Evolutionary conservation across 768 basidiomycete genomes (phyloP).

Genomic region (Terana coerulea): DNA sequence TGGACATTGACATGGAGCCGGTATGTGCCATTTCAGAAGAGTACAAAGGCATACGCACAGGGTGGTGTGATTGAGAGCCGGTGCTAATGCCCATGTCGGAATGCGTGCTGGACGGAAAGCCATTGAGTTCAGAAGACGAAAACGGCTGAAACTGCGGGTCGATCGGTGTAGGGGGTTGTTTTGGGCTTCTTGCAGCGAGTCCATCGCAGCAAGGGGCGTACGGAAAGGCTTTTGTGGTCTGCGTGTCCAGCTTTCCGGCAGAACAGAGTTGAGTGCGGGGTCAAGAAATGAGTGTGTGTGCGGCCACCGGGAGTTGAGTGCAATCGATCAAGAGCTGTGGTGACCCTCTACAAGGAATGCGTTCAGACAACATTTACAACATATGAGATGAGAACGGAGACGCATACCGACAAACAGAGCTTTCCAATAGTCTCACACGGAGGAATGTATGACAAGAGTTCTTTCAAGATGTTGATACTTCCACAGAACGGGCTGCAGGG

Average conservation of each 20-base stretch:
- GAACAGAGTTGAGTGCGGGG: background rate
- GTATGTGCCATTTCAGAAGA: conserved; percentile 20
- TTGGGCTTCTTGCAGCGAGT: conserved; percentile 22
- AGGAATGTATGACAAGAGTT: conserved; percentile 3
- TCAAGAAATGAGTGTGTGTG: conserved; percentile 1
- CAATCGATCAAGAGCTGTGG: conserved; percentile 1
- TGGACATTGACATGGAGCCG: conserved; percentile 20
- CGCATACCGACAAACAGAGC: background rate
- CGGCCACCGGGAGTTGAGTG: background rate
- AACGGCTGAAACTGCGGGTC: conserved; percentile 23
- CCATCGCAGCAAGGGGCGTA: conserved; percentile 13
- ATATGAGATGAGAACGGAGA: background rate
- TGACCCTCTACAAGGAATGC: background rate
- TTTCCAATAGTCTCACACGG: conserved; percentile 3
- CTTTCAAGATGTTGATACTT: background rate
- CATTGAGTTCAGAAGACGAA: conserved; percentile 13
- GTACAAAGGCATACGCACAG: conserved; percentile 20
- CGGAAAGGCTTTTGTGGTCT: background rate
- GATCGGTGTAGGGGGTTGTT: conserved; percentile 13
- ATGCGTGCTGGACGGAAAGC: conserved; percentile 18
- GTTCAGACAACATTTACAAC: background rate
- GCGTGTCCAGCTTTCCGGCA: background rate
- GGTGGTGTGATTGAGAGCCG: conserved; percentile 17
- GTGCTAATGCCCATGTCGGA: conserved; percentile 15
- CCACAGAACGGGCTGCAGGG: background rate